These are phyloP conservation scores for Paecilomyces sp. DNA, from an alignment of 2,329 filamentous ascomycete species.

Conservation along the genomic window DNA sequence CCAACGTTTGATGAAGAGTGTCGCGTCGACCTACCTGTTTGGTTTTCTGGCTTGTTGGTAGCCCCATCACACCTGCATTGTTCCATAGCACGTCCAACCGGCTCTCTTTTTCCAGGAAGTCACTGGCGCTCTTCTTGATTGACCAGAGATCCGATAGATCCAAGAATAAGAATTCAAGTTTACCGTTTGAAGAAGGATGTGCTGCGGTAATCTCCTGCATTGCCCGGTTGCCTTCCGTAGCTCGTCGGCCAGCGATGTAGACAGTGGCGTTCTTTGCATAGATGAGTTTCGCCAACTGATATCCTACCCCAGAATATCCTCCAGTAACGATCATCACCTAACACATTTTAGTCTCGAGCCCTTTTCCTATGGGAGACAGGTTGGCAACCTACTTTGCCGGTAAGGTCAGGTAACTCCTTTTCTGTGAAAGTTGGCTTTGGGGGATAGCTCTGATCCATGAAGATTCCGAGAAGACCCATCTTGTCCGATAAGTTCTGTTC, in stretches of 20 bases:
- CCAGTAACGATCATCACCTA: slow-evolving; percentile 48
- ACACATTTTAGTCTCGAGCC: background rate
- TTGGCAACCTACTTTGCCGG: background rate
- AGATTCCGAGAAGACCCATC: background rate
- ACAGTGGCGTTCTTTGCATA: slow-evolving; percentile 49
- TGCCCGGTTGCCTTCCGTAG: slow-evolving; percentile 39
- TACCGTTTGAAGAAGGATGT: slow-evolving; percentile 31
- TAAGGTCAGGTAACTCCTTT: background rate
- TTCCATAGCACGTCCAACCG: slow-evolving; percentile 35
- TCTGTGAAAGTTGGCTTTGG: background rate
- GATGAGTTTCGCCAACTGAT: slow-evolving; percentile 47
- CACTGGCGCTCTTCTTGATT: slow-evolving; percentile 30
- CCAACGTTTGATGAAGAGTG: no score
- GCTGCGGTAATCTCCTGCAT: slow-evolving; percentile 38
- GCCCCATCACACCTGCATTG: slow-evolving; percentile 30
- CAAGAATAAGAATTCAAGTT: slow-evolving; percentile 39
- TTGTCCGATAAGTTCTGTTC: background rate
- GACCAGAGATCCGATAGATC: slow-evolving; percentile 38
- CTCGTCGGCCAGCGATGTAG: slow-evolving; percentile 47
- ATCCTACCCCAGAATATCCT: slow-evolving; percentile 18
- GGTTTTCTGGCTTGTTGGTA: slow-evolving; percentile 23
- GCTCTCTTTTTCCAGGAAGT: slow-evolving; percentile 28
- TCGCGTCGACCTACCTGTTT: slow-evolving; percentile 3
- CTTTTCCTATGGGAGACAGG: background rate
- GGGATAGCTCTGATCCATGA: background rate